phyloP scores from a whole-genome alignment of 2,329 filamentous ascomycete genomes.

The Lecanicillium sp. region DNA sequence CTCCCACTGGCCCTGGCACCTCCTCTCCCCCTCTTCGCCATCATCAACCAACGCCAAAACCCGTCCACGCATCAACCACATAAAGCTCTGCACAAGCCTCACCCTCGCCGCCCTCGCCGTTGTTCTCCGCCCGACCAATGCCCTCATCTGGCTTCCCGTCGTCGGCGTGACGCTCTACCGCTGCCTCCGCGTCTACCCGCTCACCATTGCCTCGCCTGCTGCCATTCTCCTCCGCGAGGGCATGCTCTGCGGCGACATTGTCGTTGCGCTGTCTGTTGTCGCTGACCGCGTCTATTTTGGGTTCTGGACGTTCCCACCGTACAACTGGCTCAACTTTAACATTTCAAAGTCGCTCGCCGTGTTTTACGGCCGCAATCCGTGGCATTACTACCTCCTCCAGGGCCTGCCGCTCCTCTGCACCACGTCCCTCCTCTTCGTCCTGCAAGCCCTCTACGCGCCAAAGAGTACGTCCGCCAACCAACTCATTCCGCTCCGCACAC shows the following conservation, averaged over 20 bases:
- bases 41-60: conserved; percentile 31
- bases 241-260: conserved; percentile 51
- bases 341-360: conserved; percentile 77
- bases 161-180: conserved; percentile 38
- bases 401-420: conserved; percentile 82
- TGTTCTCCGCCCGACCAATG: conserved; percentile 81
- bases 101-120: conserved; percentile 73
- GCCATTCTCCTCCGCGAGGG: conserved; percentile 54
- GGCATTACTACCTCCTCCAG: conserved; percentile 90
- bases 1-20: conserved; percentile 79
- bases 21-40: conserved; percentile 37
- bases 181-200: conserved; percentile 26
- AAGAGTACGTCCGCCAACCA: conserved; percentile 25
- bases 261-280: conserved; percentile 55
- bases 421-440: conserved; percentile 70
- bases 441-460: conserved; percentile 53
- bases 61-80: conserved; percentile 14
- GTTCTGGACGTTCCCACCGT: conserved; percentile 79
- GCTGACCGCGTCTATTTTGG: conserved; percentile 77
- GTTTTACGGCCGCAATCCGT: conserved; percentile 86
- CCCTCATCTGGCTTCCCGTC: conserved; percentile 73
- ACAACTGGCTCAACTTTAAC: conserved; percentile 87
- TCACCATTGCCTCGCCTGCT: conserved; percentile 35
- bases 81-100: conserved; percentile 48
- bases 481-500: conserved; percentile 25